These are phyloP conservation scores for Albugo laibachii DNA, from an alignment of 352 stramenopile genomes.

Conservation along the genomic window DNA sequence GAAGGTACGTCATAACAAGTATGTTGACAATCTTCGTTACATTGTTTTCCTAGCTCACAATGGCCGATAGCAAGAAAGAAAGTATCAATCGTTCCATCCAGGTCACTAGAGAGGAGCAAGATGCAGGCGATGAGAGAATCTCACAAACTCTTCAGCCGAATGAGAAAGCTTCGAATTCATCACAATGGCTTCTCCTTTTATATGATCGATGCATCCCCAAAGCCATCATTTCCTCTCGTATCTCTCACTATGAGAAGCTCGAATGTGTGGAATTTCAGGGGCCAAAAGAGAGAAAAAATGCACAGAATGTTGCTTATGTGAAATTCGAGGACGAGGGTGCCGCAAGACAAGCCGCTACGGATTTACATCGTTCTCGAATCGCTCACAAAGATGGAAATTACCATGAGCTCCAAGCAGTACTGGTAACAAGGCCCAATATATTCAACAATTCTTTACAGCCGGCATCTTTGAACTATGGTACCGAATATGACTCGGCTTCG, in stretches of 20 bases:
- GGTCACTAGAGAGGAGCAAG: slow-evolving; percentile 1
- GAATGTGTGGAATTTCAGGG: slow-evolving; percentile 72
- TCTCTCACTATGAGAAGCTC: slow-evolving; percentile 38
- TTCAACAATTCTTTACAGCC: not conserved
- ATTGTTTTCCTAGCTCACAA: slow-evolving; percentile 15
- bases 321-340: slow-evolving; percentile 40
- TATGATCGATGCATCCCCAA: slow-evolving; percentile 45
- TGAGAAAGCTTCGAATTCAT: slow-evolving; percentile 11
- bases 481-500: slow-evolving; percentile 1
- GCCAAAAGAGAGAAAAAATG: slow-evolving; percentile 28
- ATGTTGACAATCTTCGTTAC: not conserved
- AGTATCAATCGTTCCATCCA: not conserved
- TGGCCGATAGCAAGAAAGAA: slow-evolving; percentile 11
- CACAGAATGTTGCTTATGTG: slow-evolving; percentile 50
- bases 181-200: slow-evolving; percentile 37
- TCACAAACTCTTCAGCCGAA: slow-evolving; percentile 1
- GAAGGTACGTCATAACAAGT: not conserved
- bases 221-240: slow-evolving; percentile 33
- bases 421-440: slow-evolving; percentile 39
- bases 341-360: slow-evolving; percentile 19
- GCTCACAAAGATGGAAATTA: slow-evolving; percentile 20
- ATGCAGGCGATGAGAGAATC: slow-evolving; percentile 1
- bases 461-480: not conserved
- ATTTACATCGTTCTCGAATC: slow-evolving; percentile 42
- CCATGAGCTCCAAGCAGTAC: slow-evolving; percentile 25